These are phyloP conservation scores for Globisporangium mamillatum DNA, from an alignment of 352 stramenopile genomes.

Conservation along the genomic window DNA sequence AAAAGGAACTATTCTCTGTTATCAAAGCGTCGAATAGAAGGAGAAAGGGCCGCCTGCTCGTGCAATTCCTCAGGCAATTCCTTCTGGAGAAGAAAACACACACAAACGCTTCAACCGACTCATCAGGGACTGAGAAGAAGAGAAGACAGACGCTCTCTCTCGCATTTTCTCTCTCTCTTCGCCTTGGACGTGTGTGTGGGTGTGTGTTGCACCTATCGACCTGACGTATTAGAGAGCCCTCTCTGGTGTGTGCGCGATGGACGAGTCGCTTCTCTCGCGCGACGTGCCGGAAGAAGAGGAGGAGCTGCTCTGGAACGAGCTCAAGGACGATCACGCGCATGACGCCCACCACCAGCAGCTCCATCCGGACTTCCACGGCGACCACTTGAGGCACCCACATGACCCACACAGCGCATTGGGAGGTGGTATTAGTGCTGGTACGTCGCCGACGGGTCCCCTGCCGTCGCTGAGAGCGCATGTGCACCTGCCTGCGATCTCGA, in stretches of 20 bases:
- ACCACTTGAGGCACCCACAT: neutral
- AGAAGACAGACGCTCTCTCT: neutral
- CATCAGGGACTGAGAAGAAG: too few species aligned
- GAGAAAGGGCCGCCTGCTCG: too few species aligned
- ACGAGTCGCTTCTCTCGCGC: conserved; percentile 59
- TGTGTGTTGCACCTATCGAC: neutral
- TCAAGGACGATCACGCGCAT: conserved; percentile 43
- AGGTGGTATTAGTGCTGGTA: neutral
- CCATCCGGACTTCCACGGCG: neutral
- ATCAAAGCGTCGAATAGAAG: too few species aligned
- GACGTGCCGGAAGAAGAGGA: conserved; percentile 51
- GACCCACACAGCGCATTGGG: neutral
- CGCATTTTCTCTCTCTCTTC: neutral
- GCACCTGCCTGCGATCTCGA: conserved; percentile 76
- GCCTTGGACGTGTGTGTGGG: neutral
- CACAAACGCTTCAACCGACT: neutral
- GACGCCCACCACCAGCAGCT: conserved; percentile 11
- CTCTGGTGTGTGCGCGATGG: conserved; percentile 28
- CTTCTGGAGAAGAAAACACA: too few species aligned
- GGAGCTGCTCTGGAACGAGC: conserved; percentile 79
- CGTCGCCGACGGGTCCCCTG: conserved; percentile 22
- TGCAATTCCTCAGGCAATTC: too few species aligned
- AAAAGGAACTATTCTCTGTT: too few species aligned
- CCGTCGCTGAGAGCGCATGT: conserved; percentile 67
- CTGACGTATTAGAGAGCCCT: neutral